Conservation (phyloP, 495 filamentous ascomycete genomes). For the Penicillium waksmanii region DNA sequence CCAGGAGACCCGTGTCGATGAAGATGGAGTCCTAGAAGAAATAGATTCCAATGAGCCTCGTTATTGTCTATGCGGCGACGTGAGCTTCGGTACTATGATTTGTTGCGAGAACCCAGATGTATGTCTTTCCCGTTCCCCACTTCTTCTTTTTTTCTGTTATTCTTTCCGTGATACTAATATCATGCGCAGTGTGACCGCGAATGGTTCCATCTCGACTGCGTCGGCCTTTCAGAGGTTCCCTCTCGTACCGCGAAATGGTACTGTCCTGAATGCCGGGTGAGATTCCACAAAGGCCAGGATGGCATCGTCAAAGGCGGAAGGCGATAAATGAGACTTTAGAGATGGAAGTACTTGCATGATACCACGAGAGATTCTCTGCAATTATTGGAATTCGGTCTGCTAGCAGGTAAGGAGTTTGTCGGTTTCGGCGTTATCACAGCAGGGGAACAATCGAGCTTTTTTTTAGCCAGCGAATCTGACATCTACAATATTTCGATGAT, state of each 20-base stretch:
- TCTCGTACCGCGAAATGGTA: slow-evolving; percentile 88
- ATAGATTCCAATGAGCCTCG: slow-evolving; percentile 86
- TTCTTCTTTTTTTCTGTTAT: slow-evolving; percentile 1
- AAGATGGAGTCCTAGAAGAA: slow-evolving; percentile 61
- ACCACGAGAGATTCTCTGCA: slow-evolving; percentile 28
- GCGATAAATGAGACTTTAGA: slow-evolving; percentile 27
- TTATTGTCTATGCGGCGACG: slow-evolving; percentile 90
- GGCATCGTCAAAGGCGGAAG: slow-evolving; percentile 45
- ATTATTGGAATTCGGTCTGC: not conserved
- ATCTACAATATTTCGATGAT: slow-evolving; percentile 2
- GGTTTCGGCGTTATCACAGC: slow-evolving; percentile 2
- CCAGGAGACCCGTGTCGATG: slow-evolving; percentile 49
- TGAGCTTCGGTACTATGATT: slow-evolving; percentile 95
- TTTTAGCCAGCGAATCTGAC: slow-evolving; percentile 4
- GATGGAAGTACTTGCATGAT: slow-evolving; percentile 31
- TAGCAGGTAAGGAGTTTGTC: not conserved
- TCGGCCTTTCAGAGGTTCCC: slow-evolving; percentile 76
- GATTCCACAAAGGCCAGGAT: slow-evolving; percentile 58
- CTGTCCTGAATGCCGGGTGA: slow-evolving; percentile 81
- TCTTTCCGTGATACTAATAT: slow-evolving; percentile 26
- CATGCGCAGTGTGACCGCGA: slow-evolving; percentile 64
- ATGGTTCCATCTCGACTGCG: slow-evolving; percentile 95
- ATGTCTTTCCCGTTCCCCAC: slow-evolving; percentile 45
- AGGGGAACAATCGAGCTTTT: slow-evolving; percentile 5
- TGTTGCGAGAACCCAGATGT: slow-evolving; percentile 90